Base-by-base conservation (phyloP, 768 basidiomycete genomes). In the Suillus luteus region DNA sequence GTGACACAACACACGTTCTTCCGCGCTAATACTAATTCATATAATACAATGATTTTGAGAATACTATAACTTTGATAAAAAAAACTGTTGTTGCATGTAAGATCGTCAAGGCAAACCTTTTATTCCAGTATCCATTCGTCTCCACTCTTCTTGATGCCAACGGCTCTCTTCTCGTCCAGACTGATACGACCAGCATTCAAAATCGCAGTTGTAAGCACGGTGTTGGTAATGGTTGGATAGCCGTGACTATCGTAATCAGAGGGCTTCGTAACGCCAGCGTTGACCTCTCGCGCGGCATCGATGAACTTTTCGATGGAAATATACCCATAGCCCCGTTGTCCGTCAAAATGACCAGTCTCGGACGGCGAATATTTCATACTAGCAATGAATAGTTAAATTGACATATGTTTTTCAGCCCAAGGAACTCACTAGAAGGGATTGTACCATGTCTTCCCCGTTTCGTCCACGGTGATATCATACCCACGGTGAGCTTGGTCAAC, bases 331-430 rank as follows among this genome's bases (percentile, higher is more conserved):
- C 95, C 95, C 62, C 90, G 86, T 78, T 96, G 95, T 35, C 95
- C 95, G 71, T 96, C 95, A 72, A 97, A 96, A 77, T 93, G 90
- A 7, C 94, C 95, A 62, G 85, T 90, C 78, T 92, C 92, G 60
- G 92, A 93, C 5, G 93, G 92, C 44, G 93, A 91, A 77, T 96
- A 96, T 71, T 96, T 96, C 91, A 96, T 96, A 79, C 92, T 92
- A 73, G 11, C 17, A 51, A 68, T 64, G 60, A 64, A 63, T 31
- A 63, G 66, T 48, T 64, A 55, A 64, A 58, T 49, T 4, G 52
- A 41, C 66, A 49, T 10, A 22, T 41, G 0, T 33, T n/a, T 22
- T 24, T 14, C 22, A 41, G 31, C 55, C 11, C 22, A 62, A 46
- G 61, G 9, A 38, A 83, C 91, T 68, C 76, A 92, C 92, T 93